Evolutionary conservation across 768 basidiomycete genomes (phyloP), one percentile per base, ranked within the genome.

Genomic region (Amanita phalloides): DNA sequence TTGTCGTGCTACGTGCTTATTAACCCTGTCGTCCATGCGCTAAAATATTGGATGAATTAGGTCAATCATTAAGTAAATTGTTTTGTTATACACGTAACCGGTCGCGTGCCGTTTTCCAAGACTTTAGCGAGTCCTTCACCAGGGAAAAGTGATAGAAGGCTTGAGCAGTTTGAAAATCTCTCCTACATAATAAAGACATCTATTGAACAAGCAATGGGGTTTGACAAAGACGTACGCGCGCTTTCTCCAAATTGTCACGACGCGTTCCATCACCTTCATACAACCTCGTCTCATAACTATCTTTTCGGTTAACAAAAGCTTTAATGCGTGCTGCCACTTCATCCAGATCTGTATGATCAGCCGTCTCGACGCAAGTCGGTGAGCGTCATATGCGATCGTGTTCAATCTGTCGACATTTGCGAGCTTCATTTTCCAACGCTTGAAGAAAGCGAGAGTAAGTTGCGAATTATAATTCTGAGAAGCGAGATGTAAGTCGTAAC

Each of bases 241-340:
- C 39, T 63, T 68, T 55, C 74, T 78, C 89, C 88, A 91, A 17
- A 62, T 54, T 47, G 70, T 66, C 60, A 89, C 65, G 4, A 68
- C 66, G 38, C 68, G 67, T 9, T 66, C 65, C 57, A 79, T 66
- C 36, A 85, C 63, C 52, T 85, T 73, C 23, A 71, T 59, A 21
- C 71, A 70, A 2, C 77, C 68, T 49, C 68, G 72, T 37, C 71
- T 69, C 1, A 61, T 55, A 54, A 87, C 63, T 0, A 62, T 57
- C 46, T 63, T 72, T 61, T 81, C 78, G 2, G 71, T 68, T 35
- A 64, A 64, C 33, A 67, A 70, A 54, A 84, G 56, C 33, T 73
- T 66, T 1, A 71, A 62, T 1, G 66, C 65, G 9, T 63, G 64
- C 55, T 68, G 73, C 89, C 89, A 91, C 28, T 65, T 59, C 54